Evolutionary conservation across 2,329 filamentous ascomycete species (phyloP), one percentile per base, ranked within the genome.

Genomic region (Penicillium sp.): DNA sequence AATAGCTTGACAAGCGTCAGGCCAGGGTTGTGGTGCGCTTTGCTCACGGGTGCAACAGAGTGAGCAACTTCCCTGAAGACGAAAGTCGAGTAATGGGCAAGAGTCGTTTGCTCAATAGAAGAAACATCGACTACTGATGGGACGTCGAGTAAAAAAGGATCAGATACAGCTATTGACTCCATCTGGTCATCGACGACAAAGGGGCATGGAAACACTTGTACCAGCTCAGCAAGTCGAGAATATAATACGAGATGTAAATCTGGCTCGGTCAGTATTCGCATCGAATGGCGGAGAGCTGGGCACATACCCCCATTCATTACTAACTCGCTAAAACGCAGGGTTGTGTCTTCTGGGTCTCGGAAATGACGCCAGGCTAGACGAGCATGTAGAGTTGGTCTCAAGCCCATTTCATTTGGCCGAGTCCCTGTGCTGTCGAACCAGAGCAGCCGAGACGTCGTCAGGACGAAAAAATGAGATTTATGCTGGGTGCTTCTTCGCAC

Each of bases 331-430:
- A 73, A 43, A 14, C 63, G 64, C 20, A 81, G 57, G 19, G 72
- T 77, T 7, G 68, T 68, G 51, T 82, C 78, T 38, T 77, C 72
- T 0, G 64, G 50, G 40, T 75, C 69, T 29, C 75, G 68, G 51
- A 74, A 81, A 61, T 83, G 79, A 31, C 65, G 65, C 67, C 77
- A 75, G 6, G 70, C 69, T 2, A 76, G 47, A 17, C 73, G 50
- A 29, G 71, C 57, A 10, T 54, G 52, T 9, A 71, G 51, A 46
- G 63, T 56, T n/a, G 60, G 46, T 17, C 51, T 48, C 3, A 45
- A 27, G 26, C 57, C 47, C 15, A 43, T 20, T 18, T 45, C 39
- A 33, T 50, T 53, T 14, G 40, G 31, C 16, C 45, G 33, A 26
- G 61, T 53, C 23, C 56, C 51, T 6, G 48, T 57, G 13, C 76